These are phyloP conservation scores for Diplodia seriata DNA, from an alignment of 2,329 filamentous ascomycete species.

Conservation along the genomic window DNA sequence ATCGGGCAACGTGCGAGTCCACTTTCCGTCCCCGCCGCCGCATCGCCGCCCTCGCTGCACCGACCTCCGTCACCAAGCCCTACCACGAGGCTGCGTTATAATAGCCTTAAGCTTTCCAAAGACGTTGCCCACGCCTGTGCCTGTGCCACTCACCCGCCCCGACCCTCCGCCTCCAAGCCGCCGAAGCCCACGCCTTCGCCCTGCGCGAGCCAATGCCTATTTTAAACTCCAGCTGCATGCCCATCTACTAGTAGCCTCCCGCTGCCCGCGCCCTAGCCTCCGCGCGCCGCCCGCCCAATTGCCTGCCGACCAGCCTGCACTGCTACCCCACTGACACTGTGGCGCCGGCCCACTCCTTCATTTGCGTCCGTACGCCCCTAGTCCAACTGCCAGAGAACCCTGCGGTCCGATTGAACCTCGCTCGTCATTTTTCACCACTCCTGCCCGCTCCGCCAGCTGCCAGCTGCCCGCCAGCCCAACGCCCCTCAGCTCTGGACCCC, in stretches of 20 bases:
- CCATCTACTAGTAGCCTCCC: conserved; percentile 30
- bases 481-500: not conserved
- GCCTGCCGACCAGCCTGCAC: conserved; percentile 5
- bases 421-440: conserved; percentile 1
- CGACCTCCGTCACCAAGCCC: conserved; percentile 5
- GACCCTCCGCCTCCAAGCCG: not conserved
- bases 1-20: conserved; percentile 25
- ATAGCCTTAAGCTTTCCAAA: conserved; percentile 27
- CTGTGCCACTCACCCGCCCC: not conserved
- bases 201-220: conserved; percentile 26
- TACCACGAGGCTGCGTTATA: conserved; percentile 30
- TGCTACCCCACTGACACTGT: conserved; percentile 27
- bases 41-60: not conserved
- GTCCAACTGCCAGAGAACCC: conserved; percentile 6
- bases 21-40: conserved; percentile 29
- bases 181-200: conserved; percentile 1
- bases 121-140: conserved; percentile 20
- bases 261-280: conserved; percentile 20
- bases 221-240: conserved; percentile 29
- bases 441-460: not conserved
- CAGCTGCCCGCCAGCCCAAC: too few species aligned
- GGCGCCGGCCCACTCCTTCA: conserved; percentile 28
- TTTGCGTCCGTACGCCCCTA: conserved; percentile 20
- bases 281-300: conserved; percentile 15
- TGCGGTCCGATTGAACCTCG: conserved; percentile 19